Conservation (phyloP, 2,329 filamentous ascomycete species). For the Dendryphion nanum region DNA sequence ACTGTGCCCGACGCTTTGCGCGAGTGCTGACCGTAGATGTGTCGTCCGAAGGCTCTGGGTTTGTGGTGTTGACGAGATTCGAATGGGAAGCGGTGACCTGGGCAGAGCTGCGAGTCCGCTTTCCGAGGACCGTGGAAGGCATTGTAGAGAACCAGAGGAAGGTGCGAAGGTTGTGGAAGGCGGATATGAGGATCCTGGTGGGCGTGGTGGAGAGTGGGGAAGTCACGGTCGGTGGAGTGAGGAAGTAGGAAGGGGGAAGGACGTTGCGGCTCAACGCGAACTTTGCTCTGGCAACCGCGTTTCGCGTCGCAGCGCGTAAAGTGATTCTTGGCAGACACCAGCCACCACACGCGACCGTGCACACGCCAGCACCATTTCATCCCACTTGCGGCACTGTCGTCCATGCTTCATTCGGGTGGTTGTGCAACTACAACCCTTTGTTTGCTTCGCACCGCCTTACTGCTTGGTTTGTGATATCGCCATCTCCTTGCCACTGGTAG, state of each 20-base stretch:
- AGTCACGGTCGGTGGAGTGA: not conserved
- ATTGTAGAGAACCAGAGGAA: slow-evolving; percentile 20
- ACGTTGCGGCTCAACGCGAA: too few species aligned
- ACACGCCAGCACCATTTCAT: too few species aligned
- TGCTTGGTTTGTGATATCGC: too few species aligned
- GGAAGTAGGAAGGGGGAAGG: not conserved
- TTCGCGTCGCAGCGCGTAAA: slow-evolving; percentile 1
- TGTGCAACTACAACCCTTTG: too few species aligned
- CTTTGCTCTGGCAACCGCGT: too few species aligned
- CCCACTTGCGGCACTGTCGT: too few species aligned
- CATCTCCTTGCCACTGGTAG: too few species aligned
- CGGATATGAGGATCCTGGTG: slow-evolving; percentile 15
- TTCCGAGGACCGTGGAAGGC: slow-evolving; percentile 37
- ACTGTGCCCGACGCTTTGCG: slow-evolving; percentile 44
- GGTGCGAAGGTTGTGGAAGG: slow-evolving; percentile 20
- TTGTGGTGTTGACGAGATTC: slow-evolving; percentile 24
- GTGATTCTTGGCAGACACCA: too few species aligned
- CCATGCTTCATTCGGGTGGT: too few species aligned
- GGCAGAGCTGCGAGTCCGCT: slow-evolving; percentile 37
- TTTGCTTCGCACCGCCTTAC: too few species aligned
- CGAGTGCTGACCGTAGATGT: slow-evolving; percentile 30
- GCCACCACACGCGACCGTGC: too few species aligned
- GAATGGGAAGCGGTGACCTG: slow-evolving; percentile 22
- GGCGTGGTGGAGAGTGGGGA: not conserved
- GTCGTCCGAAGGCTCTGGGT: slow-evolving; percentile 25